These are phyloP conservation scores for Blepharisma stoltei DNA, from an alignment of 73 alveolate genomes.

Conservation along the genomic window DNA sequence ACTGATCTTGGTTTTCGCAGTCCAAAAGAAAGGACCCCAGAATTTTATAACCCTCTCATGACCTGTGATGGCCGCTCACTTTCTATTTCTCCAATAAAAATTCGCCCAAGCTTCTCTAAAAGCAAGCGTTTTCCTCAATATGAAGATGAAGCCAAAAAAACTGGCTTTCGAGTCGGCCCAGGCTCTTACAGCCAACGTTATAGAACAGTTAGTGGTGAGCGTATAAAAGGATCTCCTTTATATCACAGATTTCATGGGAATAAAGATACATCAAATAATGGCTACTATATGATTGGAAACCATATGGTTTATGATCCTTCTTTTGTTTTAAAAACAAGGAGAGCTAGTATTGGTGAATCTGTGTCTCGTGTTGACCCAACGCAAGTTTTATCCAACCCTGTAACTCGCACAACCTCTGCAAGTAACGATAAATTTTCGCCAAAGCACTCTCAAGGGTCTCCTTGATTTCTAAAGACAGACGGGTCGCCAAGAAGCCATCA, in stretches of 20 bases:
- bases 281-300: not conserved
- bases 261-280: not conserved
- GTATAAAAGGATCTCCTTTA: constrained; percentile 22
- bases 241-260: not conserved
- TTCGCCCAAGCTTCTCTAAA: not conserved
- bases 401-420: too few relatives aligned
- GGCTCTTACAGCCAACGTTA: not conserved
- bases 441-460: too few relatives aligned
- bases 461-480: too few relatives aligned
- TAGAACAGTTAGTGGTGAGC: not conserved
- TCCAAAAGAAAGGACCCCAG: constrained; percentile 58
- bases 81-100: not conserved
- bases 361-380: too few relatives aligned
- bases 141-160: constrained; percentile 1
- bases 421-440: too few relatives aligned
- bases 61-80: constrained; percentile 26
- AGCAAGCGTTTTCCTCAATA: not conserved
- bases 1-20: constrained; percentile 47
- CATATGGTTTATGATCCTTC: not conserved
- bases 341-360: too few relatives aligned
- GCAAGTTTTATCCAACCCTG: too few relatives aligned
- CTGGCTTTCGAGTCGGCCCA: constrained; percentile 27
- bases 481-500: too few relatives aligned
- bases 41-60: constrained; percentile 35
- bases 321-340: not conserved